A percentile compares a stretch with the other conserved stretches of the same genome.
These are phyloP conservation scores for Orbilia quercus DNA, from an alignment of 2,329 filamentous ascomycete species.

Conservation along the genomic window DNA sequence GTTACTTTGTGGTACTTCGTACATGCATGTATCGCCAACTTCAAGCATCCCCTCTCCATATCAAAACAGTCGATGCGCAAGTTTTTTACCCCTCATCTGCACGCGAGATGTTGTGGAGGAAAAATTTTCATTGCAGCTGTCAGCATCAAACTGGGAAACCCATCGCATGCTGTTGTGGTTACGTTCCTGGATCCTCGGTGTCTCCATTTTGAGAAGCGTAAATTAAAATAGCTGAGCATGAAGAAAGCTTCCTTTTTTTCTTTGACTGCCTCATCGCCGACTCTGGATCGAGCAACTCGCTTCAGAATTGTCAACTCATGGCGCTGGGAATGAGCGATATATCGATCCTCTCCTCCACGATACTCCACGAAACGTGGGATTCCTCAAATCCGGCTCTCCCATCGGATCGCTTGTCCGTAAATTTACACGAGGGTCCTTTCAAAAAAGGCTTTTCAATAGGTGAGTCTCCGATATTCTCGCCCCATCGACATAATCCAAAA, in stretches of 20 bases:
- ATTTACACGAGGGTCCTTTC: too few species aligned
- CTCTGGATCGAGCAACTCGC: constrained; percentile 42
- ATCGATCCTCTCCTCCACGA: constrained; percentile 22
- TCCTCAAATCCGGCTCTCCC: constrained; percentile 22
- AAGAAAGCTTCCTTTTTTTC: constrained; percentile 43
- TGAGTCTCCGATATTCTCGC: constrained; percentile 36
- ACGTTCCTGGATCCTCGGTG: neutral
- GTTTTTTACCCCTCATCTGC: constrained; percentile 43
- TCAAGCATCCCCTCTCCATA: constrained; percentile 4
- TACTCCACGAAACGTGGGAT: constrained; percentile 25
- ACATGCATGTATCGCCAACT: constrained; percentile 8
- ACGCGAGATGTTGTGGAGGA: constrained; percentile 30
- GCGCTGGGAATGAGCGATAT: constrained; percentile 45
- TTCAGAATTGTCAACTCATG: constrained; percentile 32
- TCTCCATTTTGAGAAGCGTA: constrained; percentile 3
- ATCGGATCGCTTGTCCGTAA: constrained; percentile 23
- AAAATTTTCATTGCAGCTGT: constrained; percentile 36
- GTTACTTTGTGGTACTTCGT: constrained; percentile 21
- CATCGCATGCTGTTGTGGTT: constrained; percentile 36
- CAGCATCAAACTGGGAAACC: constrained; percentile 26
- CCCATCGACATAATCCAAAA: constrained; percentile 29
- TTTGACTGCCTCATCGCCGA: constrained; percentile 31
- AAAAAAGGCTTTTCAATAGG: too few species aligned
- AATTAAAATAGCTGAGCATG: constrained; percentile 12
- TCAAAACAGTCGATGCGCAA: constrained; percentile 23